Evolutionary conservation across 2,329 filamentous ascomycete genomes (phyloP).

Genomic region (Thermoascus crustaceus): DNA sequence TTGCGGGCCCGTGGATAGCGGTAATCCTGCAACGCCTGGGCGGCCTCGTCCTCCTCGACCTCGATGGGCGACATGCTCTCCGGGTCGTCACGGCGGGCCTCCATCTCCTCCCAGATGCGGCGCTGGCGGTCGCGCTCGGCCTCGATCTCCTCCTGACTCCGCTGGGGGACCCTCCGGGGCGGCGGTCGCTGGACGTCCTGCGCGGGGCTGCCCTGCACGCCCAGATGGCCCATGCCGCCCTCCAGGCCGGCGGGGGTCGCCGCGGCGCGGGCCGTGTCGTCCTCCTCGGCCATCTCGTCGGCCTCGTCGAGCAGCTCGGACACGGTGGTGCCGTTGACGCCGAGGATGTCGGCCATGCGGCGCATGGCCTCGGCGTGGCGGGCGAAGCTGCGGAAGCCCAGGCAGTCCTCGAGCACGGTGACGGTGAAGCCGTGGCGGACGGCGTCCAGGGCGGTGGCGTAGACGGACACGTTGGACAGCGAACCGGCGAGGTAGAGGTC

Average conservation of each 20-base stretch:
- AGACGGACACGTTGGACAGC: conserved; percentile 78
- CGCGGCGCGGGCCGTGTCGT: conserved; percentile 24
- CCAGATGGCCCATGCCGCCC: conserved; percentile 26
- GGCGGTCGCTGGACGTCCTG: conserved; percentile 5
- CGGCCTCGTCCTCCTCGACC: no score
- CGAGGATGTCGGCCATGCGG: conserved; percentile 65
- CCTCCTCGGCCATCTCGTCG: conserved; percentile 35
- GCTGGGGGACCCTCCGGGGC: no score
- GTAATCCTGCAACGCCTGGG: no score
- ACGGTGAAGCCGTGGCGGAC: conserved; percentile 81
- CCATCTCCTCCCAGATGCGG: no score
- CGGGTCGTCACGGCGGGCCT: no score
- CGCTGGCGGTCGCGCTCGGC: no score
- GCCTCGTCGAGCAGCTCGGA: conserved; percentile 49
- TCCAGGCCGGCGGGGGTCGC: conserved; percentile 25
- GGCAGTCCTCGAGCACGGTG: conserved; percentile 78
- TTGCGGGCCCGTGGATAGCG: no score
- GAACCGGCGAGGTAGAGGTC: conserved; percentile 85
- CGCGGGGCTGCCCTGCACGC: conserved; percentile 15
- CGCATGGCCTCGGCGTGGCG: conserved; percentile 64
- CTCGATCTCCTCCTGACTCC: no score
- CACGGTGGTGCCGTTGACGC: conserved; percentile 57
- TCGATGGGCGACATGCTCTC: no score
- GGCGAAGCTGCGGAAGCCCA: conserved; percentile 64
- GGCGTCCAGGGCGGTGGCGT: conserved; percentile 85